Base-by-base conservation (phyloP, 805 yeast species). In the Ogataea angusta region DNA sequence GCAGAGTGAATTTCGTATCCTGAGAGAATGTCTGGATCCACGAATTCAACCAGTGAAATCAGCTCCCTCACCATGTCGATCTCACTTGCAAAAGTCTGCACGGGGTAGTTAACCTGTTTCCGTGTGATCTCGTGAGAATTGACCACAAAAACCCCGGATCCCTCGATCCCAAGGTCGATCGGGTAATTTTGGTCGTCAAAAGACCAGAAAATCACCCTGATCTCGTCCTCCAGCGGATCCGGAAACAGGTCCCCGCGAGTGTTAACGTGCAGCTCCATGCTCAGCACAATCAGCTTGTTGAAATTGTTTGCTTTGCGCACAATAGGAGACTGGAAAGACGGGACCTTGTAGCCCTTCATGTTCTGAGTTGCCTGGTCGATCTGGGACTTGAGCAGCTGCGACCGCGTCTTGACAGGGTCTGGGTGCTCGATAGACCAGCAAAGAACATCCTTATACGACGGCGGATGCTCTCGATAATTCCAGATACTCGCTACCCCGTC, bases 11-110 rank as follows among this genome's bases (percentile, higher is more conserved):
- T 72, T 54, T 93, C 99, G 58, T 75, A 93, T 0, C 97, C 98
- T 0, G 86, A 72, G 5, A 93, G 55, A 22, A 93, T 77, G 58
- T 93, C 99, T 0, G 98, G 97, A 56, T 93, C 98, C 37, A 78
- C 69, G 2, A 67, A 50, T 14, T 78, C 72, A 0, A 86, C 80
- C 12, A 83, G 47, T 1, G 72, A 68, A 0, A 80, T 63, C 7
- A 91, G 63, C 5, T 70, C 70, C 7, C 70, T 64, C 2, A 89
- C 57, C 77, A 86, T 67, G 6, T 72, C 78, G 2, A 60, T 43
- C 53, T 91, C 98, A n/a, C 64, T 56, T 0, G 61, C 63, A 45
- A 75, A 78, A 6, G 61, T 50, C 13, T 68, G 68, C 10, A 72
- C 55, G 0, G 74, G 64, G 4, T 47, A 40, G 2, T 3, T 6